These are phyloP conservation scores for Phyllosticta capitalensis DNA, from an alignment of 2,329 filamentous ascomycete genomes.

Conservation along the genomic window DNA sequence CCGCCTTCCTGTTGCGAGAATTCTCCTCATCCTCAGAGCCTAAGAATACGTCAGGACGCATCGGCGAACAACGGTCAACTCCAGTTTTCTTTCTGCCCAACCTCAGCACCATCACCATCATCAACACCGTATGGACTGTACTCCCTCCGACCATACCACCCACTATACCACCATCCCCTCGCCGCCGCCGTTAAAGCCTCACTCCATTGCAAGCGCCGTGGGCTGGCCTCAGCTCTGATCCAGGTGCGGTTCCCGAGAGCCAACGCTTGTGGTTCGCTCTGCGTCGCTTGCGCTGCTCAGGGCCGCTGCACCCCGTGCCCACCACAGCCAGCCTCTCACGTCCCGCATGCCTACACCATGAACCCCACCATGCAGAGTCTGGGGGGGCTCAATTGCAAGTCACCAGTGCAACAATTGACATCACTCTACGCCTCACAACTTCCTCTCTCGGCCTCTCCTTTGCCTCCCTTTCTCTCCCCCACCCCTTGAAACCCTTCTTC, in stretches of 20 bases:
- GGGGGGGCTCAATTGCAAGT: not conserved
- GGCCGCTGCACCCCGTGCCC: not conserved
- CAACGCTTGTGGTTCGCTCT: not conserved
- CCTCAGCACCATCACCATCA: not conserved
- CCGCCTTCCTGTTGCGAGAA: not conserved
- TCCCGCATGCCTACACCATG: not conserved
- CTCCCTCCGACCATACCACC: no score
- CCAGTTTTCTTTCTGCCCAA: not conserved
- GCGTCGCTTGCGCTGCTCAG: not conserved
- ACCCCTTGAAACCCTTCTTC: not conserved
- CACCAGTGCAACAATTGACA: not conserved
- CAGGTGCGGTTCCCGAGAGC: not conserved
- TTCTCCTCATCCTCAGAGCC: not conserved
- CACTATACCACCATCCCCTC: no score
- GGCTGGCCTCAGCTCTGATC: not conserved
- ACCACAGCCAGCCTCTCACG: not conserved
- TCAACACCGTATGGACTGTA: no score
- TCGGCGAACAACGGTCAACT: no score
- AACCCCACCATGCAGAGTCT: not conserved
- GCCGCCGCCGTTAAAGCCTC: not conserved
- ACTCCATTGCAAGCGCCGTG: not conserved
- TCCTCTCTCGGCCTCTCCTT: not conserved
- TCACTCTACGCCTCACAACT: not conserved
- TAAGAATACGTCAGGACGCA: not conserved
- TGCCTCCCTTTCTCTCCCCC: not conserved